Evolutionary conservation across 2,329 filamentous ascomycete species (phyloP).

Genomic region (Aureobasidium sp.): DNA sequence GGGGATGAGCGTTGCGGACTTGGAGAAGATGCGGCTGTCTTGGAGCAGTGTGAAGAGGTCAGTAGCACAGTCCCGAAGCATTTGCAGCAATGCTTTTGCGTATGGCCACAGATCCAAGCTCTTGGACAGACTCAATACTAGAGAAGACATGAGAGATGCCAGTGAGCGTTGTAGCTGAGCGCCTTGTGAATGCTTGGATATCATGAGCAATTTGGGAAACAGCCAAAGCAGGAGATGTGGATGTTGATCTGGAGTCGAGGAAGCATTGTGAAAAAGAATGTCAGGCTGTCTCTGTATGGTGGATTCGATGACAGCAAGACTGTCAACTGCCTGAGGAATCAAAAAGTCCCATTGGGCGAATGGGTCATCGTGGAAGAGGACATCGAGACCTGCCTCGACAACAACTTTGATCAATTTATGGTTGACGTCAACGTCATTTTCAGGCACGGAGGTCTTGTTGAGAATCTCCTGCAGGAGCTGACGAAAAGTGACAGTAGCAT

Average conservation of each 20-base stretch:
- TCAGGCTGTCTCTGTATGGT: slow-evolving; percentile 67
- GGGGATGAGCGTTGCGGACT: neutral
- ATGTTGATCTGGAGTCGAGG: slow-evolving; percentile 9
- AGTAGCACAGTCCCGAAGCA: slow-evolving; percentile 35
- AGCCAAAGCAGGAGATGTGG: slow-evolving; percentile 48
- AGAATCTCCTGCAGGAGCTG: slow-evolving; percentile 61
- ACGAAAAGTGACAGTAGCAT: slow-evolving; percentile 55
- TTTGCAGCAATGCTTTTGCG: slow-evolving; percentile 26
- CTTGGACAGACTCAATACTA: slow-evolving; percentile 30
- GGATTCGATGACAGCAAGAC: slow-evolving; percentile 67
- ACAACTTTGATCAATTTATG: slow-evolving; percentile 81
- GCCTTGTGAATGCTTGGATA: slow-evolving; percentile 37
- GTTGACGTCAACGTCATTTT: slow-evolving; percentile 66
- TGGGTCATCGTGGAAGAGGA: slow-evolving; percentile 58
- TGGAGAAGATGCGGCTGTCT: neutral
- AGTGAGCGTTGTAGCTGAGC: slow-evolving; percentile 33
- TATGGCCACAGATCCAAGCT: slow-evolving; percentile 30
- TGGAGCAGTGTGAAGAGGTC: slow-evolving; percentile 22
- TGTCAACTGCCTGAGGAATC: slow-evolving; percentile 56
- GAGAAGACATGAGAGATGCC: slow-evolving; percentile 28
- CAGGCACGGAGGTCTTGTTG: slow-evolving; percentile 39
- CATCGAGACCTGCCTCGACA: slow-evolving; percentile 67
- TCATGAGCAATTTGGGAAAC: slow-evolving; percentile 42
- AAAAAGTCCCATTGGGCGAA: slow-evolving; percentile 52
- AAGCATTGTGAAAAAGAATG: slow-evolving; percentile 45